Evolutionary conservation across 345 rosid species (phyloP).

Genomic region (Pistacia vera): DNA sequence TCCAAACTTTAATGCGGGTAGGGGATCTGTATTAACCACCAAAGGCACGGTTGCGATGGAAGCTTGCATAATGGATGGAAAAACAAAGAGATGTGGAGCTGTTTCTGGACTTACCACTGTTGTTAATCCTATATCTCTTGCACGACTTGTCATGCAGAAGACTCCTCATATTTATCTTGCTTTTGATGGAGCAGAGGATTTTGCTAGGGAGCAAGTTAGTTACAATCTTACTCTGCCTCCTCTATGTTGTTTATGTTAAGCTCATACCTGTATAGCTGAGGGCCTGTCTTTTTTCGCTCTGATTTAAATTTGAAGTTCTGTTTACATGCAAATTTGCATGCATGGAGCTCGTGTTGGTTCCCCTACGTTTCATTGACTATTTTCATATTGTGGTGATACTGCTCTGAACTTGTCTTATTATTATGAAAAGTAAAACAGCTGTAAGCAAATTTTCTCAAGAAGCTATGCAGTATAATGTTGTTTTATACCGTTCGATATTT

Average conservation of each 20-base stretch:
- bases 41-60: conserved; percentile 94
- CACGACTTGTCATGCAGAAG: conserved; percentile 90
- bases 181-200: conserved; percentile 87
- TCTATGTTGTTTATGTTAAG: not conserved
- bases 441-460: not conserved
- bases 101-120: conserved; percentile 90
- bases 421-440: not conserved
- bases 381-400: not conserved
- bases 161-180: conserved; percentile 89
- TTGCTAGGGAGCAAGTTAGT: conserved; percentile 89
- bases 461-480: not conserved
- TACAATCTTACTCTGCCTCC: conserved; percentile 20
- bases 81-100: conserved; percentile 81
- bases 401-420: not conserved
- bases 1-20: conserved; percentile 87
- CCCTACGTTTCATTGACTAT: not conserved
- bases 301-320: too few species aligned
- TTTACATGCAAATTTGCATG: too few species aligned
- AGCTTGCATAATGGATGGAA: conserved; percentile 96
- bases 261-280: not conserved
- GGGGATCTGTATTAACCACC: conserved; percentile 80
- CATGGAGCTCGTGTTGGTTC: not conserved
- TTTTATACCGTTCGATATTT: not conserved
- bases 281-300: too few species aligned
- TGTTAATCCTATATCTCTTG: conserved; percentile 76